Evolutionary conservation across 2,329 filamentous ascomycete species (phyloP).

Genomic region (Alternaria burnsii): DNA sequence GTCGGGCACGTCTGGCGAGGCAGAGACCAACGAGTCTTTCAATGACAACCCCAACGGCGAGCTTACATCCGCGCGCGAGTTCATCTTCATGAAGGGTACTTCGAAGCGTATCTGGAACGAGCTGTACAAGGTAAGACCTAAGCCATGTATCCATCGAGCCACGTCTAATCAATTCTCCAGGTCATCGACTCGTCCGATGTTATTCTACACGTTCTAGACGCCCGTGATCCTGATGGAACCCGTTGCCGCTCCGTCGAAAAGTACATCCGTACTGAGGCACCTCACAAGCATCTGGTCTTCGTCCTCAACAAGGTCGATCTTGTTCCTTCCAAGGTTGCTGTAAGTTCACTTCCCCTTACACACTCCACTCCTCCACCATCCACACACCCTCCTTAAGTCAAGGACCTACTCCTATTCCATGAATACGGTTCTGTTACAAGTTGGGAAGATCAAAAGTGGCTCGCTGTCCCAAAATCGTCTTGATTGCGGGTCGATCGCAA

Average conservation of each 20-base stretch:
- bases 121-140: slow-evolving; percentile 76
- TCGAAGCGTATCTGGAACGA: slow-evolving; percentile 88
- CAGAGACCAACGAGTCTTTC: slow-evolving; percentile 55
- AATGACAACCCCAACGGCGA: slow-evolving; percentile 50
- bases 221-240: slow-evolving; percentile 67
- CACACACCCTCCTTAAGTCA: slow-evolving; percentile 83
- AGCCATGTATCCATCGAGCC: neutral
- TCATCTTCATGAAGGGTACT: slow-evolving; percentile 93
- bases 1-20: slow-evolving; percentile 72
- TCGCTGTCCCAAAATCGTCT: slow-evolving; percentile 70
- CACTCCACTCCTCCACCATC: slow-evolving; percentile 26
- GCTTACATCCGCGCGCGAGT: slow-evolving; percentile 60
- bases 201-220: slow-evolving; percentile 69
- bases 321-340: slow-evolving; percentile 89
- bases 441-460: slow-evolving; percentile 91
- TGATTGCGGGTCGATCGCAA: slow-evolving; percentile 73
- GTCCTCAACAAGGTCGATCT: slow-evolving; percentile 92
- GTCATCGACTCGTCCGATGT: slow-evolving; percentile 91
- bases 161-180: neutral
- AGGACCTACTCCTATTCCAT: slow-evolving; percentile 75
- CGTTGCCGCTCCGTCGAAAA: slow-evolving; percentile 91
- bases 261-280: slow-evolving; percentile 90
- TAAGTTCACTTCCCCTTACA: slow-evolving; percentile 67
- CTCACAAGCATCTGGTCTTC: slow-evolving; percentile 94
- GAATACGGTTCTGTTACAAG: slow-evolving; percentile 96